Base-by-base conservation (phyloP, 129 eudicot species). In the Pseudognaphalium luteoalbum region DNA sequence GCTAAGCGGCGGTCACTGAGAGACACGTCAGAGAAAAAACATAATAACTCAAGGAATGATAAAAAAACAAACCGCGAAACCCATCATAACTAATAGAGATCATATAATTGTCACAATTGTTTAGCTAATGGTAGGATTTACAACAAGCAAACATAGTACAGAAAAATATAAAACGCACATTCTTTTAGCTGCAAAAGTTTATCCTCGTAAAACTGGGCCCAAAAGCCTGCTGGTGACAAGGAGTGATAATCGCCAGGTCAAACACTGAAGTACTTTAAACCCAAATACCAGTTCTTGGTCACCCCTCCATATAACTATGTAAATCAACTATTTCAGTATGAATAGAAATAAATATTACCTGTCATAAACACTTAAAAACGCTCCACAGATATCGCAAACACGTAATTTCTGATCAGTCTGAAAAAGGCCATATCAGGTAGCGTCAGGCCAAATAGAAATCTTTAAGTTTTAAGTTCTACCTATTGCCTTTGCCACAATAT, bases 191-290 rank as follows among this genome's bases (percentile, higher is more conserved):
- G 97, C 97, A 89, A 82, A 94, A 94, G 97, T 85, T 83, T 91
- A 94, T 91, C 98, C 97, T 91, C 96, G 97, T 88, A 91, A 90
- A 90, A 93, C 90, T 89, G 97, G 96, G 97, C 97, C 96, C 97
- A 94, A 91, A 89, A 94, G 98, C 96, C 97, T 94, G 97, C 93
- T 93, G 98, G 96, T 90, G 91, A 94, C 89, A 94, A 88, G 97
- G 97, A 93, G 96, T 96, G 91, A 88, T 89, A 83, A 85, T 88
- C 80, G 78, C 98, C 87, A 86, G 82, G 96, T 94, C 98, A 94
- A 94, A 87, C 72, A 81, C 86, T 79, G 97, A 94, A 87, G 87
- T 78, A 77, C 91, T 83, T 72, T 68, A 87, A 88, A 81, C 85
- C 93, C 84, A 79, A 85, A 77, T 75, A 86, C 88, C 85, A 82